Base-by-base conservation (phyloP, 208 protist genomes). In the Wallacemonas sp. region DNA sequence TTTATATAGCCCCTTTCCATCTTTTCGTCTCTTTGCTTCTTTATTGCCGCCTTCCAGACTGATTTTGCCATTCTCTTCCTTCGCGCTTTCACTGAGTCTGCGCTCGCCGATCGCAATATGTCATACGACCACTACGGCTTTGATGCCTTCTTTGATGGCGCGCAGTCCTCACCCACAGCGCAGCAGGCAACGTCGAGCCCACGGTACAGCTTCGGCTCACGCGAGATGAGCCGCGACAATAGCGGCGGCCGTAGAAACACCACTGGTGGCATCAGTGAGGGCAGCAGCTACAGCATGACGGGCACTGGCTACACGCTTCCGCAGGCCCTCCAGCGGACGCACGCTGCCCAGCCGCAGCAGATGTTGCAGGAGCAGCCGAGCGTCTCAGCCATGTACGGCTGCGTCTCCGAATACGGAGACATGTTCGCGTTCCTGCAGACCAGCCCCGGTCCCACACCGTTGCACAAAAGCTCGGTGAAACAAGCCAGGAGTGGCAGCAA, bases 11-110 rank as follows among this genome's bases (percentile, higher is more conserved):
- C 44, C 9, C 19, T 49, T 17, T 49, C 44, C n/a, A 6, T 23
- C 19, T 39, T 58, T 58, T 39, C 26, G n/a, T 58, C 19, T 21
- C 52, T 58, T 58, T 58, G n/a, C n/a, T 56, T 56, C 8, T 56
- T 56, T 0, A 49, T 26, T 23, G 9, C n/a, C 17, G 19, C 9
- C 19, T 5, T 14, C 5, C 5, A 49, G 5, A 49, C 44, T 23
- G 9, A 17, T n/a, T n/a, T n/a, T n/a, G n/a, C 44, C 19, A 9
- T 23, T 49, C 44, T 0, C 19, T 49, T 23, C 17, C 19, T 49
- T 49, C 1, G 17, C 1, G 11, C 6, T 24, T 23, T 49, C 44
- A 23, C 19, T 14, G 17, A 23, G 44, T 49, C 17, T 17, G 41
- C 41, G 11, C 41, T 47, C 19, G 11, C 3, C 4, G 5, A 32